A percentile compares a stretch with the other conserved stretches of the same genome.
Conservation (phyloP, 23 red algal genomes). For the Gracilaria caudata region DNA sequence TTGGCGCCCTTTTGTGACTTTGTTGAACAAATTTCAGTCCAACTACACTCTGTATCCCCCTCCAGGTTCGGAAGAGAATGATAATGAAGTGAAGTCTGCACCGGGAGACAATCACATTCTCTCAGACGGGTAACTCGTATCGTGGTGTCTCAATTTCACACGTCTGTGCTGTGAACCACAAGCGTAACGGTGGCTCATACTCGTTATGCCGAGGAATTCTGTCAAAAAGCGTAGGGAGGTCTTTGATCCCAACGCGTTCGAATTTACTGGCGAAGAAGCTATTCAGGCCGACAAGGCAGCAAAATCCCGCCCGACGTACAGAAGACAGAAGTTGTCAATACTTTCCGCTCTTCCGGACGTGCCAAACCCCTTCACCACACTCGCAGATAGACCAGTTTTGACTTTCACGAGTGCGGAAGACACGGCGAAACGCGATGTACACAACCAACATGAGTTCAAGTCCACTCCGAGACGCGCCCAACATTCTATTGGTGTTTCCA, state of each 20-base stretch:
- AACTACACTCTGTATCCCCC: neutral
- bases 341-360: slow-evolving; percentile 25
- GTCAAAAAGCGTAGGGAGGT: neutral
- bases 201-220: neutral
- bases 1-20: too few species aligned
- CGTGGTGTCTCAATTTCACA: neutral
- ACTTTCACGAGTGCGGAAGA: neutral
- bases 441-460: neutral
- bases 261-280: slow-evolving; percentile 28
- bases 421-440: neutral
- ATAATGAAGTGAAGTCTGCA: neutral
- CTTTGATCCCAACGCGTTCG: slow-evolving; percentile 11
- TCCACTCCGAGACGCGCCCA: neutral
- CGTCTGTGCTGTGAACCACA: neutral
- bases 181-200: neutral
- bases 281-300: slow-evolving; percentile 22
- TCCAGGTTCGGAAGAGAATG: neutral
- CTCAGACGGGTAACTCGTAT: neutral
- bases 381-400: neutral
- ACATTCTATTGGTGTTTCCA: neutral
- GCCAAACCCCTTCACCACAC: neutral
- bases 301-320: neutral
- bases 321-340: slow-evolving; percentile 22
- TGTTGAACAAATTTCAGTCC: neutral
- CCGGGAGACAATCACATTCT: neutral